These are phyloP conservation scores for Cicer judaicum DNA, from an alignment of 306 rosid genomes.

Conservation along the genomic window DNA sequence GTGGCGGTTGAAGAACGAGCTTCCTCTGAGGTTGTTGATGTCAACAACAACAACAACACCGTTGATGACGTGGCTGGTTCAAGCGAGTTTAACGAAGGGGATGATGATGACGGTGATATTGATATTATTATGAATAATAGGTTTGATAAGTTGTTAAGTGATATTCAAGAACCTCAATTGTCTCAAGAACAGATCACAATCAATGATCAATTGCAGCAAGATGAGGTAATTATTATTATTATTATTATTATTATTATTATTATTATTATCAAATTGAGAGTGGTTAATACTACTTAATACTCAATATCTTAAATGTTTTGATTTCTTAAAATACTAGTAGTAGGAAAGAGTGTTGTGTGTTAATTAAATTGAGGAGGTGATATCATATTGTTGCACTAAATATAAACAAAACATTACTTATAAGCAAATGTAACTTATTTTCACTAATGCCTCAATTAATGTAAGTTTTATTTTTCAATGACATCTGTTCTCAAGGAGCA, in stretches of 20 bases:
- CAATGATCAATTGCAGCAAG: conserved; percentile 79
- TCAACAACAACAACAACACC: not conserved
- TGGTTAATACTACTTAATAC: too few relatives aligned
- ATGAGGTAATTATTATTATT: conserved; percentile 62
- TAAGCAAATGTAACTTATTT: too few relatives aligned
- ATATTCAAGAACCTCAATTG: conserved; percentile 56
- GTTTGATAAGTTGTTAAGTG: conserved; percentile 52
- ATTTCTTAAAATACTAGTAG: too few relatives aligned
- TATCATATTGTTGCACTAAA: not conserved
- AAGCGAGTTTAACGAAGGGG: conserved; percentile 41
- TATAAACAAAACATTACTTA: too few relatives aligned
- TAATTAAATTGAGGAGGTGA: not conserved
- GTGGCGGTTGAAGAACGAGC: conserved; percentile 5
- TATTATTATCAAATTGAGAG: too few relatives aligned
- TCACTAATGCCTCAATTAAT: too few relatives aligned
- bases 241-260: not conserved
- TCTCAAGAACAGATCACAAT: conserved; percentile 62
- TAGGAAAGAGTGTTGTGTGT: not conserved
- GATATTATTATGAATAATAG: conserved; percentile 45
- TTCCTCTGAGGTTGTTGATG: not conserved
- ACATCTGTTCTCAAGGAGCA: too few relatives aligned
- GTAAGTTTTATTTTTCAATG: too few relatives aligned
- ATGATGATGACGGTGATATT: conserved; percentile 1
- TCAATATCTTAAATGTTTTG: too few relatives aligned
- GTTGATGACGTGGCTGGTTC: conserved; percentile 41